Base-by-base conservation (phyloP, 2,329 filamentous ascomycete species). In the Exophiala viscosa region DNA sequence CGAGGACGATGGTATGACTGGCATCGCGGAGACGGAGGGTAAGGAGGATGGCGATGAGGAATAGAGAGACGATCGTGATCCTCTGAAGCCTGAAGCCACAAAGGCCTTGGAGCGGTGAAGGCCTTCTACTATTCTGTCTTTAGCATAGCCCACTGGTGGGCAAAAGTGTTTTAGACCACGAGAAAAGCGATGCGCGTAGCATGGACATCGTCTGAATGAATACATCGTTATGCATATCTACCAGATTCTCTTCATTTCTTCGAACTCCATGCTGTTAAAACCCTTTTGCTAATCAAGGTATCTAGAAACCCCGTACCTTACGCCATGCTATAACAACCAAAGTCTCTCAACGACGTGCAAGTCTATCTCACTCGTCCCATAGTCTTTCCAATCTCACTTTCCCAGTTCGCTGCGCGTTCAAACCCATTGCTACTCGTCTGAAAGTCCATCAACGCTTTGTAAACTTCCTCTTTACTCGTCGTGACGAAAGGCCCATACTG, bases 401-500 rank as follows among this genome's bases (percentile, higher is more conserved):
- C 73, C 90, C 90, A 96, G 28, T 83, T 81, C 59, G 82, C 78
- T 1, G 87, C 87, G 57, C 87, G 77, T 74, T 93, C 89, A 62
- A 93, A 93, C 3, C 88, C 88, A 68, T 92, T 91, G 34, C 79
- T 76, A 58, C 82, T 77, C 11, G 77, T 83, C 71, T 88, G 85
- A 65, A 83, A 93, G 68, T 93, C 88, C 62, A 82, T 73, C 69
- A 93, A 77, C 1, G 88, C 87, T 74, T 92, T 79, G 64, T 87
- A 84, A 3, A 92, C 85, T 60, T 87, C 83, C 48, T 87, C 83
- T 66, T 86, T 76, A 38, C 79, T 82, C 55, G 75, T 89, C 54
- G 90, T 71, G n/a, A 93, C 89, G 66, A 93, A 93, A 1, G 89
- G 88, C 0, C 88, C 89, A 63, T 92, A 91, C 73, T 93, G 88